Base-by-base conservation (phyloP, 2,329 filamentous ascomycete species). In the Cladorrhinum sp. region DNA sequence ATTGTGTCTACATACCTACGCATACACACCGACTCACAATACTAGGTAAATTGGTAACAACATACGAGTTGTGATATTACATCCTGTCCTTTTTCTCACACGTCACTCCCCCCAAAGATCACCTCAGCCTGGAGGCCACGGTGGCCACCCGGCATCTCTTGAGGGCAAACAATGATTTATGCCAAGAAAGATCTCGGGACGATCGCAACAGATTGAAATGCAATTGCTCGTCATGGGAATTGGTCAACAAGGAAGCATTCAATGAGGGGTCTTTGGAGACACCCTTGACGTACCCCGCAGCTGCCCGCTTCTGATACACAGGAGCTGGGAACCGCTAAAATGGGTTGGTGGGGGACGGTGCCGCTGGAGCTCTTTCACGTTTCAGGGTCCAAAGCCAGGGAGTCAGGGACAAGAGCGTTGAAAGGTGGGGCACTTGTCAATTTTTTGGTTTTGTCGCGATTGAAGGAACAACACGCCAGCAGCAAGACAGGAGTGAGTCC, bases 351-450 rank as follows among this genome's bases (percentile, higher is more conserved):
- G 53, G 33, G 53, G 53, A 30, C 30, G 33, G 33, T 56, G 14
- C 53, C 20, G 39, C 33, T 36, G 33, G 33, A 36, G 33, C 33
- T 36, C 33, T 36, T 36, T 16, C 33, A 26, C 9, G 49, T 51
- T 51, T 51, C 24, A 28, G 49, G 49, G 49, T 24, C 24, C 42
- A 33, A 23, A 42, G 30, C 30, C 20, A 30, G 49, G 54, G 56
- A 26, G 42, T 52, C 36, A 48, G 57, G 42, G 42, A 54, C 56
- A 52, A 24, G n/a, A 46, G 42, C 42, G 18, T 18, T 18, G n/a
- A 46, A 33, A 52, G 59, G 62, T 59, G 61, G 61, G 53, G 57
- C 42, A 26, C 23, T 8, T 46, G 52, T 58, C 57, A 54, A 53
- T 65, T 64, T 61, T 64, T 62, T 33, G 57, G 39, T 46, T 23